Conservation (phyloP, 306 rosid genomes). For the Trifolium fragiferum region DNA sequence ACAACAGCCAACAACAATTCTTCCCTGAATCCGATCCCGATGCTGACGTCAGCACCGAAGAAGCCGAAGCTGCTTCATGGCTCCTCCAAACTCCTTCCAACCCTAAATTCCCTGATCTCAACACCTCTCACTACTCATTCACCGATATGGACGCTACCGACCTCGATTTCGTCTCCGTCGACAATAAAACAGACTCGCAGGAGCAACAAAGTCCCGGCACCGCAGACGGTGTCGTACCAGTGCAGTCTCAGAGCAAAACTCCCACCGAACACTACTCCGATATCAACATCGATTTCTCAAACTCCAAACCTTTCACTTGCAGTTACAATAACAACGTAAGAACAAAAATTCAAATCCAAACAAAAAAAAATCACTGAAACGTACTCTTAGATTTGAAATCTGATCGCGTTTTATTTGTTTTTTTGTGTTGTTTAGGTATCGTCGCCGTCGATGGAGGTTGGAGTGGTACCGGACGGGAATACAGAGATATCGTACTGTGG, state of each 20-base stretch:
- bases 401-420: not conserved
- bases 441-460: slow-evolving; percentile 81
- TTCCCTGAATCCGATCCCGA: slow-evolving; percentile 49
- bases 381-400: slow-evolving; percentile 2
- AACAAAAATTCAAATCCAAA: not conserved
- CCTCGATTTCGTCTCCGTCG: slow-evolving; percentile 9
- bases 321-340: slow-evolving; percentile 37
- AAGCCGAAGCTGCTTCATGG: slow-evolving; percentile 98
- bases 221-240: slow-evolving; percentile 86
- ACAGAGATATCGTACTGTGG: slow-evolving; percentile 62
- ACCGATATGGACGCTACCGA: slow-evolving; percentile 4
- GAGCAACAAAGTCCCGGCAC: slow-evolving; percentile 22
- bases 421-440: slow-evolving; percentile 58
- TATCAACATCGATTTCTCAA: slow-evolving; percentile 49
- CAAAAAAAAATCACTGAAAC: not conserved
- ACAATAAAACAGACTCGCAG: slow-evolving; percentile 2
- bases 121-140: slow-evolving; percentile 11
- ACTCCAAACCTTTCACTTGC: slow-evolving; percentile 54
- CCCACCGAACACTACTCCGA: slow-evolving; percentile 12
- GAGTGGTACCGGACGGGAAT: slow-evolving; percentile 84
- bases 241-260: slow-evolving; percentile 43
- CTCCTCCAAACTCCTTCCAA: slow-evolving; percentile 61
- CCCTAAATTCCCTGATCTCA: slow-evolving; percentile 35
- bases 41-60: slow-evolving; percentile 59
- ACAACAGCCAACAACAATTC: slow-evolving; percentile 46